These are phyloP conservation scores for Gnetum montanum DNA, from an alignment of 75 land plant species.

Conservation along the genomic window DNA sequence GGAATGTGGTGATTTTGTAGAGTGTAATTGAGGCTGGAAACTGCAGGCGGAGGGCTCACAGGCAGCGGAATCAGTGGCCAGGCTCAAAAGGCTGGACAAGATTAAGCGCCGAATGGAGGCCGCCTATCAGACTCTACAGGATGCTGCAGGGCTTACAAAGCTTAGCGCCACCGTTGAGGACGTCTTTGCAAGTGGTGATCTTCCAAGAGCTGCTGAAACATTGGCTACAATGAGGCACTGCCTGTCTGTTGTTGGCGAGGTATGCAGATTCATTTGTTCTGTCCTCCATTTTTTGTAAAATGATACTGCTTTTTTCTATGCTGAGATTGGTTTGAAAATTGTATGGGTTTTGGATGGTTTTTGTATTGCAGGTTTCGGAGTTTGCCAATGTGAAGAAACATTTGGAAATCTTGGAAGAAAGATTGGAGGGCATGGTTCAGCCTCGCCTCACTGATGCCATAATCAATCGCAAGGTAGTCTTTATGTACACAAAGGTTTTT, in stretches of 20 bases:
- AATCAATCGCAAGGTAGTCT: slow-evolving; percentile 75
- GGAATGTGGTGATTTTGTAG: too few species aligned
- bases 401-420: slow-evolving; percentile 91
- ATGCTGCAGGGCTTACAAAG: slow-evolving; percentile 96
- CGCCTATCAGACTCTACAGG: slow-evolving; percentile 90
- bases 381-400: slow-evolving; percentile 93
- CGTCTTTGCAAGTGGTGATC: slow-evolving; percentile 97
- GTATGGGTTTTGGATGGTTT: neutral
- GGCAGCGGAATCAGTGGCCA: slow-evolving; percentile 87
- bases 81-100: slow-evolving; percentile 78
- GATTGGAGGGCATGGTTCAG: slow-evolving; percentile 91
- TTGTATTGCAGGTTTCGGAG: slow-evolving; percentile 79
- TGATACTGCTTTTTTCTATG: neutral
- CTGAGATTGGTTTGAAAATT: neutral
- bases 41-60: slow-evolving; percentile 98
- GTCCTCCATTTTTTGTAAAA: neutral
- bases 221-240: slow-evolving; percentile 97
- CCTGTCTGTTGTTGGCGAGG: slow-evolving; percentile 98
- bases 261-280: slow-evolving; percentile 14
- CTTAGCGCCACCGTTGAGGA: slow-evolving; percentile 92
- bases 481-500: too few species aligned
- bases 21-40: too few species aligned
- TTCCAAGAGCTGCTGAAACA: slow-evolving; percentile 82
- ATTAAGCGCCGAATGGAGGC: slow-evolving; percentile 98
- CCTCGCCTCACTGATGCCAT: slow-evolving; percentile 91